These are phyloP conservation scores for Penicillium psychrosexuale DNA, from an alignment of 2,329 filamentous ascomycete species.

Conservation along the genomic window DNA sequence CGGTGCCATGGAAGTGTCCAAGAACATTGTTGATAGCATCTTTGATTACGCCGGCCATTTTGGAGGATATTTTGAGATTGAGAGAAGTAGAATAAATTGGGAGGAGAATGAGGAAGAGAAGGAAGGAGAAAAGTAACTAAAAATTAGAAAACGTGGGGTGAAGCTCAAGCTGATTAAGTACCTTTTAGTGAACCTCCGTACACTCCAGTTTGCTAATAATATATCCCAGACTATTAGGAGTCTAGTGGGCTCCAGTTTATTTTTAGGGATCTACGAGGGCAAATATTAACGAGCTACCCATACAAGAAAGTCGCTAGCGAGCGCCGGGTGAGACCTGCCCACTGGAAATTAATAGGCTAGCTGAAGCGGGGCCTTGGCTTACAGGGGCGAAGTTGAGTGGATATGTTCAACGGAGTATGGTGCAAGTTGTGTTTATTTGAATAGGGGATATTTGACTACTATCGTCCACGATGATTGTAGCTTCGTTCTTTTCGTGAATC, in stretches of 20 bases:
- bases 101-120: constrained; percentile 4
- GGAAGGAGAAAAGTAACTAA: constrained; percentile 15
- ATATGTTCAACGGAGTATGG: constrained; percentile 1
- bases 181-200: not conserved
- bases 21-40: constrained; percentile 49
- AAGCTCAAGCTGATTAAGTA: constrained; percentile 21
- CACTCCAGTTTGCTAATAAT: not conserved
- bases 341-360: constrained; percentile 5
- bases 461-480: constrained; percentile 28
- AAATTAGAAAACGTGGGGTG: constrained; percentile 22
- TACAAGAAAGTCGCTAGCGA: constrained; percentile 7
- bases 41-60: constrained; percentile 42
- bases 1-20: constrained; percentile 45
- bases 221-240: not conserved
- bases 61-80: constrained; percentile 8
- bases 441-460: constrained; percentile 17
- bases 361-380: constrained; percentile 12
- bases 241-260: constrained; percentile 13
- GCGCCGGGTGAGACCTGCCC: constrained; percentile 21
- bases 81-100: not conserved
- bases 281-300: constrained; percentile 10
- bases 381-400: not conserved
- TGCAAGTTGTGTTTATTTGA: not conserved
- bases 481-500: constrained; percentile 32
- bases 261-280: constrained; percentile 16